Evolutionary conservation across 1,284 basidiomycete species (phyloP), one percentile per base, ranked within the genome.

Genomic region (Spongispora temasekensis): DNA sequence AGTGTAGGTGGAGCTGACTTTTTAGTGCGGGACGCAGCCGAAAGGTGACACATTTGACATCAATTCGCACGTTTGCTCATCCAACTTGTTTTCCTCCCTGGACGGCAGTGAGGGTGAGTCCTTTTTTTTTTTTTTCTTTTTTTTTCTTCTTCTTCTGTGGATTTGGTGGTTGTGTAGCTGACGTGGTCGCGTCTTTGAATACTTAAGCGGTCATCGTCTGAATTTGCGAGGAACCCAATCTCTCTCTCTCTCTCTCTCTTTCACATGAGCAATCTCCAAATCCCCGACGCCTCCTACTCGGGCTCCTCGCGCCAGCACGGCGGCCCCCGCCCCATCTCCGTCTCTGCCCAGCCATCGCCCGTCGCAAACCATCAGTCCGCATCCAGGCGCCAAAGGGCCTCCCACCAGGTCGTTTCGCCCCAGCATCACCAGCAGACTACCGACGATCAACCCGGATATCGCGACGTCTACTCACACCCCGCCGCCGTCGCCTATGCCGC

Each of bases 401-500:
- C 83, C 2, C 83, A 85, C 65, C 78, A 76, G 37, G 82, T 84
- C 56, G 77, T 81, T 31, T 79, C 83, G 5, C 73, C 79, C 1
- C 78, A 79, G 5, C 79, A 81, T 53, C 76, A 77, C 44, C 78
- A 81, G 5, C 75, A 79, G 25, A 52, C 67, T 2, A 42, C 56
- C 0, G 75, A 78, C 17, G 74, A 76, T 66, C 78, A 79, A 28
- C 78, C 83, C 7, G 78, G 76, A 2, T 86, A 84, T 71, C 81
- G 84, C 19, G 90, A 93, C 75, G 88, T 93, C 40, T 90, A 91
- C 74, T 82, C 87, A 2, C 94, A 96, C 74, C 94, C 94, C 1
- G 92, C 93, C 12, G 94, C 93, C 0, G 82, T 90, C 35, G 89
- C 91, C n/a, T 96, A 91, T 74, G 87, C 88, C 23, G 83, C 88